phyloP scores from a whole-genome alignment of 1,139 yeast species.

The Blastobotrys arbuscula region DNA sequence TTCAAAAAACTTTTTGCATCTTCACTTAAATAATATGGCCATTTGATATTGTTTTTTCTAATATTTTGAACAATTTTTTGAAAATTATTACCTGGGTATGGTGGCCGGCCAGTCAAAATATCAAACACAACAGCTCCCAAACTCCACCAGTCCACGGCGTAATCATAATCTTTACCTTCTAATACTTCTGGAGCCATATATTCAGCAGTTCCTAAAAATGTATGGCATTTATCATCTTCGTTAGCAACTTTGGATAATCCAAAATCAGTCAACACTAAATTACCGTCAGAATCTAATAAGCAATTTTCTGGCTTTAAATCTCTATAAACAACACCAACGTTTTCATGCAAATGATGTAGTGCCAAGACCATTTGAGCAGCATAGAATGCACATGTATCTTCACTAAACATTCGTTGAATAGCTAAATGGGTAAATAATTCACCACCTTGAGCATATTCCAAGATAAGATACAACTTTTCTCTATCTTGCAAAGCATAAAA shows the following conservation, averaged over 20 bases:
- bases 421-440: conserved; percentile 83
- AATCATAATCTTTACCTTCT: conserved; percentile 79
- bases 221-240: conserved; percentile 47
- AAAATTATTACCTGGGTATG: conserved; percentile 86
- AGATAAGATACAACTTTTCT: conserved; percentile 67
- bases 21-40: conserved; percentile 74
- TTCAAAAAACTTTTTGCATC: conserved; percentile 83
- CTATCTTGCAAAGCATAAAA: conserved; percentile 88
- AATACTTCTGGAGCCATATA: conserved; percentile 96
- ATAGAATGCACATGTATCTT: conserved; percentile 72
- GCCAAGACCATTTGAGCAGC: conserved; percentile 86
- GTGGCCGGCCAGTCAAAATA: conserved; percentile 86
- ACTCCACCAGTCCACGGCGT: conserved; percentile 95
- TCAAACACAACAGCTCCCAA: conserved; percentile 87
- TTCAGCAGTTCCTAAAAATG: conserved; percentile 91
- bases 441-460: conserved; percentile 92
- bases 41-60: conserved; percentile 54
- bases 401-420: conserved; percentile 78
- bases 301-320: conserved; percentile 95
- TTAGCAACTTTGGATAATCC: conserved; percentile 78
- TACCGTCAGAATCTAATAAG: conserved; percentile 70
- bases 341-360: conserved; percentile 70
- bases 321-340: conserved; percentile 79
- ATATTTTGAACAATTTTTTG: conserved; percentile 79
- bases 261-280: conserved; percentile 82